Evolutionary conservation across 345 rosid genomes (phyloP), one percentile per base, ranked within the genome.

Genomic region (Salix udensis): DNA sequence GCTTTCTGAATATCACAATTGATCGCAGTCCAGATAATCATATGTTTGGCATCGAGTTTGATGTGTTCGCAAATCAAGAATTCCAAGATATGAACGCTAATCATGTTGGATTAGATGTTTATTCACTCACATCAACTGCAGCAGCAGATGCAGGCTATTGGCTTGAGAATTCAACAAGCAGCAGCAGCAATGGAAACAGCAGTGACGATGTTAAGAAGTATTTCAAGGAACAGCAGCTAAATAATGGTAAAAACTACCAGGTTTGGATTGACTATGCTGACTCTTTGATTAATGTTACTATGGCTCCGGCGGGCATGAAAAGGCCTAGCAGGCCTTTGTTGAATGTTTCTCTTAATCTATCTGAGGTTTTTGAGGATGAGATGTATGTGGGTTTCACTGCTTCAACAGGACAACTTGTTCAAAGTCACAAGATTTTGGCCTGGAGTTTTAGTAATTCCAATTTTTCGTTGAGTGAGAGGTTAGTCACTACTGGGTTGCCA

Each of bases 301-400:
- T 85, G 82, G 83, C 77, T 0, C 77, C 77, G 24, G 80, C 78
- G 11, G 89, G 87, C 0, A 76, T 31, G 70, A 82, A 77, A 76
- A 78, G 86, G 84, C 85, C 91, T 55, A 31, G 69, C n/a, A 12
- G 65, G 78, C 85, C 92, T 37, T 75, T 91, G 67, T 76, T 91
- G 75, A 91, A 79, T 76, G 81, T 58, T 65, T 52, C 76, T 23
- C 14, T 87, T 42, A 77, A 94, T 79, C 85, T 94, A 18, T 85
- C 94, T 64, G 82, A 67, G 11, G 88, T 91, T 84, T 69, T 91
- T 26, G 85, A 87, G 73, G 90, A 94, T 2, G 88, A 91, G 65
- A 94, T 91, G 94, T 88, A 84, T 78, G 84, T 91, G 26, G 91
- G 95, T 36, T 94, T 92, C 82, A 92, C 91, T 9, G 89, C 91